Conservation (phyloP, 768 basidiomycete genomes). For the Amanita pallidorosea region DNA sequence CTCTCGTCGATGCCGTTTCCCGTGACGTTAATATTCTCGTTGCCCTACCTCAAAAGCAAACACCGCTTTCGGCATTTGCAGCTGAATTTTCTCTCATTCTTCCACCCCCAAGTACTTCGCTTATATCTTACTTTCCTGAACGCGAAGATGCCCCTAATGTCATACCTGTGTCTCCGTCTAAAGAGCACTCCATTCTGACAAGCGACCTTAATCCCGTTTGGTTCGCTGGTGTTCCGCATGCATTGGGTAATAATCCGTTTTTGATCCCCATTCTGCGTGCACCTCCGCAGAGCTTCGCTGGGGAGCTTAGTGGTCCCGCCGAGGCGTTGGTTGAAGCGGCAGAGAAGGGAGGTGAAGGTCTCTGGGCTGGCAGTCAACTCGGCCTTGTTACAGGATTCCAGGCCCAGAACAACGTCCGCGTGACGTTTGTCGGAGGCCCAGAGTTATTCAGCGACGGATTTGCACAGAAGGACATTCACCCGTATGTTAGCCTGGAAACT, state of each 20-base stretch:
- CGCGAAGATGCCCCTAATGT: slow-evolving; percentile 53
- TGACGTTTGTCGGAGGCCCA: slow-evolving; percentile 73
- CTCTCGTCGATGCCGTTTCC: slow-evolving; percentile 59
- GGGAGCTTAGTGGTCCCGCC: slow-evolving; percentile 55
- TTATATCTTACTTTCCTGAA: slow-evolving; percentile 80
- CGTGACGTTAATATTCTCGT: slow-evolving; percentile 77
- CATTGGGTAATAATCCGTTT: slow-evolving; percentile 63
- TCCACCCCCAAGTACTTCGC: slow-evolving; percentile 72
- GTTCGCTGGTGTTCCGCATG: slow-evolving; percentile 65
- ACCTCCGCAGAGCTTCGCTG: slow-evolving; percentile 63
- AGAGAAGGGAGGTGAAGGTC: slow-evolving; percentile 66
- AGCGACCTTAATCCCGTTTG: slow-evolving; percentile 49
- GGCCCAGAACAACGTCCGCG: slow-evolving; percentile 62
- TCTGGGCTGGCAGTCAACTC: slow-evolving; percentile 74
- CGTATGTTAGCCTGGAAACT: slow-evolving; percentile 28
- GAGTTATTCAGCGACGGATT: slow-evolving; percentile 74
- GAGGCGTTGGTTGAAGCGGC: slow-evolving; percentile 60
- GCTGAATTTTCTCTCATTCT: slow-evolving; percentile 88
- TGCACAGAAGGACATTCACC: slow-evolving; percentile 48
- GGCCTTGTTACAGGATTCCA: slow-evolving; percentile 87
- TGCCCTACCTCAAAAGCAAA: slow-evolving; percentile 67
- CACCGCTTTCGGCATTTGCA: slow-evolving; percentile 65
- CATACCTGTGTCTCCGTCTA: slow-evolving; percentile 50
- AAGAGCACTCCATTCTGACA: slow-evolving; percentile 32
- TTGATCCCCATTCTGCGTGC: slow-evolving; percentile 77